Base-by-base conservation (phyloP, 1,284 basidiomycete genomes). In the Dichomitus squalens region DNA sequence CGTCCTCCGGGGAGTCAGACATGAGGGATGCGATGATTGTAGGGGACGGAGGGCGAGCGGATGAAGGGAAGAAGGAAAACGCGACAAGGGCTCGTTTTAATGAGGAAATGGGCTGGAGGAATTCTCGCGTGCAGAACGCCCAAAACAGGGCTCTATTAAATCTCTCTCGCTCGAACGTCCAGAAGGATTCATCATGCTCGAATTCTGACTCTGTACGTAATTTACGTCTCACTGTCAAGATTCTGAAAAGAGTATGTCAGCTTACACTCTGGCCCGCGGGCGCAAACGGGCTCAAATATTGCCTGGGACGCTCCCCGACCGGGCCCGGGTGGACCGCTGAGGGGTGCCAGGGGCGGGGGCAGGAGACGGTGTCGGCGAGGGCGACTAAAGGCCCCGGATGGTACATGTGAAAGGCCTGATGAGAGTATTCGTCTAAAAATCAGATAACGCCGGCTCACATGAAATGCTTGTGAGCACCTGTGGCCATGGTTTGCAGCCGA, bases 11-110 rank as follows among this genome's bases (percentile, higher is more conserved):
- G 38, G 80, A 76, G 64, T 71, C 74, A 57, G 81, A 78, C 81
- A 82, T 82, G 61, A 60, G 67, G 60, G 69, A 38, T 53, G 66
- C 46, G 55, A 40, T 61, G 54, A 40, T 25, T 57, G 66, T 61
- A 49, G 64, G 60, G 56, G 63, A 64, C 62, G 59, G 66, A 59
- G 62, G 50, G 39, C 35, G 58, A 61, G 60, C 68, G 68, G 60
- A 68, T 66, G 67, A 66, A 71, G 76, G 77, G 77, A 73, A 79
- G 76, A 76, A 76, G 78, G 78, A 78, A 80, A 79, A 78, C 80
- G 82, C 81, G 79, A 78, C 80, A 79, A 82, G 76, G 76, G 75
- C 80, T 79, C 81, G 84, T 85, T 89, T 88, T 88, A 87, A 85
- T 84, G 80, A 83, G 80, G 80, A 84, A 79, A 80, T 79, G 78